Percentiles rank a stretch among this genome's conserved stretches.
These are phyloP conservation scores for Tolypocladium paradoxum DNA, from an alignment of 2,329 filamentous ascomycete genomes.

Conservation along the genomic window DNA sequence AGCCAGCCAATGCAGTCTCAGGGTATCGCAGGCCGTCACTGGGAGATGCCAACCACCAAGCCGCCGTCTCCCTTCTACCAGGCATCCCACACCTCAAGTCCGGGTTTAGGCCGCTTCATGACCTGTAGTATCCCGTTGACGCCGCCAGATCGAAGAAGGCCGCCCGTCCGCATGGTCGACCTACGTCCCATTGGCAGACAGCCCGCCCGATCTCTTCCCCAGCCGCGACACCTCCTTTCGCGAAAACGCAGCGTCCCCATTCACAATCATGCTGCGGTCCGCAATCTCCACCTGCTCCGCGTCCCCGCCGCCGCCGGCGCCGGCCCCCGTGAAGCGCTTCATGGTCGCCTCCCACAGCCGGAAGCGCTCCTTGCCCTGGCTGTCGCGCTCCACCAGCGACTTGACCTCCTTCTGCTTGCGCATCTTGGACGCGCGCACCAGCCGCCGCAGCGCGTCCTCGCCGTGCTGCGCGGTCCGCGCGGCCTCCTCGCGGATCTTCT, in stretches of 20 bases:
- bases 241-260: slow-evolving; percentile 40
- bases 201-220: slow-evolving; percentile 26
- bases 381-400: slow-evolving; percentile 40
- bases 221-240: slow-evolving; percentile 41
- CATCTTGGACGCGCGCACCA: slow-evolving; percentile 52
- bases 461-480: slow-evolving; percentile 49
- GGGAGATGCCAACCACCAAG: background rate
- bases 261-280: slow-evolving; percentile 55
- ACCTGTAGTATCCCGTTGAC: background rate
- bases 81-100: background rate
- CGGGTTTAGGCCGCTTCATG: background rate
- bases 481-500: slow-evolving; percentile 49
- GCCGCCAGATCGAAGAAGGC: background rate
- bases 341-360: slow-evolving; percentile 51
- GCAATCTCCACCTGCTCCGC: slow-evolving; percentile 39
- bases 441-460: slow-evolving; percentile 47
- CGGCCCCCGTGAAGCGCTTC: slow-evolving; percentile 37
- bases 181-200: slow-evolving; percentile 11
- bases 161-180: background rate
- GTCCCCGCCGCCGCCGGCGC: slow-evolving; percentile 17
- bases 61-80: background rate
- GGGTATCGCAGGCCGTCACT: background rate
- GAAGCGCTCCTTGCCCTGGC: slow-evolving; percentile 43
- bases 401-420: slow-evolving; percentile 55
- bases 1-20: background rate